Evolutionary conservation across 306 rosid species (phyloP).

Genomic region (Abrus precatorius): DNA sequence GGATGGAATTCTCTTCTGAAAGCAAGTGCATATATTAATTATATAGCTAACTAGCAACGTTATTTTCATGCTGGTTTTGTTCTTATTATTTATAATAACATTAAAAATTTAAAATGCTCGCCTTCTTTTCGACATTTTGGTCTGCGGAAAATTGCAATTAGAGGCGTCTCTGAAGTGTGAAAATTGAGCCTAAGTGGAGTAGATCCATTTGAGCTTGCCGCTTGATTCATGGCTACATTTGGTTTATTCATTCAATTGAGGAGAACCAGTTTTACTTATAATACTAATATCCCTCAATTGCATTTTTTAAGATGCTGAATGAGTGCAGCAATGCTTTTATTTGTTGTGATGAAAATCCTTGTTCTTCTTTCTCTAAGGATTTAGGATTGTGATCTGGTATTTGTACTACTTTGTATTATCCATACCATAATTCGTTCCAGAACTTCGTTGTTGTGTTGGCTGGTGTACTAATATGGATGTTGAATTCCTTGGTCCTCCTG

Average conservation of each 20-base stretch:
- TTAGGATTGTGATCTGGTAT: neutral
- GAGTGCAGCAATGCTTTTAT: slow-evolving; percentile 4
- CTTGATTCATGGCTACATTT: neutral
- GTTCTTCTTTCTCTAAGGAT: neutral
- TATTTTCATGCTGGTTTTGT: neutral
- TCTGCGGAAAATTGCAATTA: neutral
- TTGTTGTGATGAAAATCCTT: neutral
- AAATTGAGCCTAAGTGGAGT: neutral
- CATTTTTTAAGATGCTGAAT: neutral
- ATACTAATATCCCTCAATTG: neutral
- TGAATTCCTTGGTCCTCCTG: neutral
- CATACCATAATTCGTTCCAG: neutral
- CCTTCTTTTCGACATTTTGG: slow-evolving; percentile 1
- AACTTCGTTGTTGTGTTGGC: slow-evolving; percentile 5
- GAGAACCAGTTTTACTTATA: neutral
- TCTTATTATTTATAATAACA: neutral
- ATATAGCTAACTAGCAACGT: neutral
- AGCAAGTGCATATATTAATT: neutral
- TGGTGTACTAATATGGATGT: neutral
- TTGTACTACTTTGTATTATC: neutral
- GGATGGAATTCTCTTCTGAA: neutral
- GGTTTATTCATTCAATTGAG: neutral
- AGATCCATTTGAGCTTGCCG: neutral
- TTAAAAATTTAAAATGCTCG: neutral
- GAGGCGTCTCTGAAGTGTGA: neutral